Base-by-base conservation (phyloP, 108 stramenopile genomes). In the Cyclotella atomus region DNA sequence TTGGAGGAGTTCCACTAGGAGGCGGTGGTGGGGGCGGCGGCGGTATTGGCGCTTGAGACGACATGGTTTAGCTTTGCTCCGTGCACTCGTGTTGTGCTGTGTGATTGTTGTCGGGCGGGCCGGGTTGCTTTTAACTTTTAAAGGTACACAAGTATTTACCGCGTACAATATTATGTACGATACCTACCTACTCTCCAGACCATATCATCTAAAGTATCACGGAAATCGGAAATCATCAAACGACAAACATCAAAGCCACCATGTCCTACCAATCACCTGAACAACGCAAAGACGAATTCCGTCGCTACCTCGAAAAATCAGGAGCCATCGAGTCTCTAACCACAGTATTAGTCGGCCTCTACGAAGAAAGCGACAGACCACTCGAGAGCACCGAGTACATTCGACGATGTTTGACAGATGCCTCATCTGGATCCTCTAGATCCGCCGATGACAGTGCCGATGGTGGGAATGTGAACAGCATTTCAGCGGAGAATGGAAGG, bases 261-360 rank as follows among this genome's bases (percentile, higher is more conserved):
- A n/a, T n/a, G n/a, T 49, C 47, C 56, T 57, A 57, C n/a, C 56
- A 57, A 57, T 32, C 70, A 27, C 43, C 70, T 21, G 92, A 91
- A 78, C 81, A 84, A 3, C 96, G 96, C 76, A 99, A 99, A 81
- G 95, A 99, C 71, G 98, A 99, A 83, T 99, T 96, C 71, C 83
- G 96, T 55, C 93, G 91, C 56, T 99, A 97, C 76, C 80, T 99
- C 28, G 98, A 99, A 75, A 89, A 96, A 77, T 83, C 91, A 36
- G 97, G 97, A 21, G 97, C 97, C 16, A 89, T 97, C 52, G 98
- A 99, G 76, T 89, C 97, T 2, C 71, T 99, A 28, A 61, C 56
- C 56, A 30, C 56, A 15, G 56, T 32, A 28, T 1, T 57, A 0
- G 56, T 57, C 29, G 56, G 56, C 28, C 56, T 57, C 29, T 57